Base-by-base conservation (phyloP, 768 basidiomycete genomes). In the Mycena galopus region DNA sequence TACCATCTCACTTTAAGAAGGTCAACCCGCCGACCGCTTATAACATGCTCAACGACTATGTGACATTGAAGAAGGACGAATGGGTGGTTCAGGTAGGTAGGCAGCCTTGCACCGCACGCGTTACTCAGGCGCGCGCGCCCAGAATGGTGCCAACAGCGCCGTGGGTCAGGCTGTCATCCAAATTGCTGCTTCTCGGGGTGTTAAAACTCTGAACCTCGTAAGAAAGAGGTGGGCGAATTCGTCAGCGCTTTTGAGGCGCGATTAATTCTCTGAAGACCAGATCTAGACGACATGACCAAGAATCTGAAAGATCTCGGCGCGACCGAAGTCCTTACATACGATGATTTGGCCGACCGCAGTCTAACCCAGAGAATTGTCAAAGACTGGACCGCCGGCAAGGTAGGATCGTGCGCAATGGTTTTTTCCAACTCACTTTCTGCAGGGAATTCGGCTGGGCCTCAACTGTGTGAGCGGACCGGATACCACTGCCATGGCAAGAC, bases 111-210 rank as follows among this genome's bases (percentile, higher is more conserved):
- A 47, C 12, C 8, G n/a, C 21, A 47, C 47, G n/a, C 16, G n/a
- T 12, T 19, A 42, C 47, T 47, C 21, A 47, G 21, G 47, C n/a
- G 23, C 47, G 8, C 47, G 8, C n/a, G n/a, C 29, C 29, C n/a
- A 55, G 27, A 55, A 55, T 72, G 95, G 94, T 30, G 92, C 91
- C 23, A 96, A 96, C 76, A 93, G 93, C 75, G 93, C 93, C 23
- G 95, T 94, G 17, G 95, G 95, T 16, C 93, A 96, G 84, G 91
- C 91, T 0, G 93, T 96, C 27, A 94, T 96, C 59, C 95, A 96
- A 75, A 92, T 97, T 44, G 94, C 94, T n/a, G 90, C 88, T 33
- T 84, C 88, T 19, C 86, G 84, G 59, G 92, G 93, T 8, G 68
- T 94, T 50, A 92, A 91, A 47, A 96, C 94, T 1, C 88, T 96